Percentiles rank a stretch among this genome's conserved stretches.
Evolutionary conservation across 441 rosid genomes (phyloP).

Genomic region (Sinapis alba): DNA sequence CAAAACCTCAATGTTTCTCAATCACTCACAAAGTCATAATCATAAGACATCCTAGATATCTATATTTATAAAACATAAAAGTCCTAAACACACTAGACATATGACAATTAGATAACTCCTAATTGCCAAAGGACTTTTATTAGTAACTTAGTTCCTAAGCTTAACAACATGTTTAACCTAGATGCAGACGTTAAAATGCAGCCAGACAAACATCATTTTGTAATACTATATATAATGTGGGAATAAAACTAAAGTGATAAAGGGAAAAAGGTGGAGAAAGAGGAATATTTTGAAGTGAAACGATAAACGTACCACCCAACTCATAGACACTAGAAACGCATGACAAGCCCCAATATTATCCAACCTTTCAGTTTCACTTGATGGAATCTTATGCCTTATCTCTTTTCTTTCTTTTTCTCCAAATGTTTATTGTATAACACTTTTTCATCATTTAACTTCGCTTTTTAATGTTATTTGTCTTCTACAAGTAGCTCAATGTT

Average conservation of each 20-base stretch:
- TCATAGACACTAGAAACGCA: conserved; percentile 37
- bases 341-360: conserved; percentile 33
- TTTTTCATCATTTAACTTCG: conserved; percentile 19
- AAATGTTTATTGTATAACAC: conserved; percentile 13
- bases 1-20: too few relatives aligned
- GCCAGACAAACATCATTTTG: background rate
- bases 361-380: conserved; percentile 36
- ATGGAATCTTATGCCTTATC: conserved; percentile 41
- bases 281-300: conserved; percentile 29
- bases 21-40: too few relatives aligned
- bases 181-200: background rate
- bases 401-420: background rate
- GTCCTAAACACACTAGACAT: too few relatives aligned
- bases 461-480: conserved; percentile 3
- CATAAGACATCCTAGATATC: too few relatives aligned
- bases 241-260: conserved; percentile 24
- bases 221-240: background rate
- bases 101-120: too few relatives aligned
- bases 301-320: conserved; percentile 35
- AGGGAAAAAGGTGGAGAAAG: conserved; percentile 6
- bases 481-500: background rate
- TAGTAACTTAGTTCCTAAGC: too few relatives aligned
- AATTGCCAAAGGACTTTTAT: too few relatives aligned
- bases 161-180: background rate
- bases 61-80: too few relatives aligned